These are phyloP conservation scores for Benincasa hispida DNA, from an alignment of 306 rosid genomes.

Conservation along the genomic window DNA sequence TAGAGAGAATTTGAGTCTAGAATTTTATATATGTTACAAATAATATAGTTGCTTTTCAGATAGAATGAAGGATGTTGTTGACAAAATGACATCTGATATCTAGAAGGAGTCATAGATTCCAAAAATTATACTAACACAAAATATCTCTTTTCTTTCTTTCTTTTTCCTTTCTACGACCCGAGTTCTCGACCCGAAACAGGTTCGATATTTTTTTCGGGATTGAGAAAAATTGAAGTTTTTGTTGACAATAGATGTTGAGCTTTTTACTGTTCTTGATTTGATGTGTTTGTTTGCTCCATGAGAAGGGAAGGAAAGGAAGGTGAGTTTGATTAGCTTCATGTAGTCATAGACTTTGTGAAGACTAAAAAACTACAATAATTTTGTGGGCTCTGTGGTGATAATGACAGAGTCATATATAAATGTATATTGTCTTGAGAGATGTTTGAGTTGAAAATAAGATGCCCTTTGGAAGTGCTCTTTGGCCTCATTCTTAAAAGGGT, in stretches of 20 bases:
- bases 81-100: neutral
- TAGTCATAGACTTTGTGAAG: slow-evolving; percentile 2
- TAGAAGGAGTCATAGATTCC: slow-evolving; percentile 3
- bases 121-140: neutral
- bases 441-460: neutral
- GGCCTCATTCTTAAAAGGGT: neutral
- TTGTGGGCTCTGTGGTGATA: neutral
- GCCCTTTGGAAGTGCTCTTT: neutral
- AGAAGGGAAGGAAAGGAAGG: neutral
- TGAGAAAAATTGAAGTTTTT: neutral
- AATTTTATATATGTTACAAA: neutral
- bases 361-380: slow-evolving; percentile 5
- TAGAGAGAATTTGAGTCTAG: neutral
- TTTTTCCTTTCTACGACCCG: neutral
- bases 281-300: neutral
- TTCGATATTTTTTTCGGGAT: neutral
- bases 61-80: slow-evolving; percentile 6
- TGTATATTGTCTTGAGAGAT: neutral
- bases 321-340: neutral
- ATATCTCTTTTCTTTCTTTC: neutral
- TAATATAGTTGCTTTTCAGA: neutral
- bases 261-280: neutral
- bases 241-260: neutral
- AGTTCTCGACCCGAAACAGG: neutral
- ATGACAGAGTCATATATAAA: neutral